phyloP scores from a whole-genome alignment of 2,329 filamentous ascomycete genomes.

The Botrytis deweyae region DNA sequence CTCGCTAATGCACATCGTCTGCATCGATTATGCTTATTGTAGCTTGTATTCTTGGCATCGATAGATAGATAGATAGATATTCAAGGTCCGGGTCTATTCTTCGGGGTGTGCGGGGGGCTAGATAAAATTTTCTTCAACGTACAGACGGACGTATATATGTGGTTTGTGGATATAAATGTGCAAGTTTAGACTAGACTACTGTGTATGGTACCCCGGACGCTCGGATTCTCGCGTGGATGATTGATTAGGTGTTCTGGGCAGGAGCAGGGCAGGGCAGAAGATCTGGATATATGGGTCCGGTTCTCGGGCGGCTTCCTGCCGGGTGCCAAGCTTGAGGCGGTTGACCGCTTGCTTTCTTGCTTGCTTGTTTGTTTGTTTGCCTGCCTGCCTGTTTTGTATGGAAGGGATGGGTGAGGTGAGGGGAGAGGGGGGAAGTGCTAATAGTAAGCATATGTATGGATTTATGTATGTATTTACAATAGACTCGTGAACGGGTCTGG shows the following conservation, averaged over 20 bases:
- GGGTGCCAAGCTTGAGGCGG: background rate
- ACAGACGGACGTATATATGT: too few species aligned
- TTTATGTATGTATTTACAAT: background rate
- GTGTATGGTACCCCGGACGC: background rate
- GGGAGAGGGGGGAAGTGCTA: too few species aligned
- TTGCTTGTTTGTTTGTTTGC: background rate
- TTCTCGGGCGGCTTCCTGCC: background rate
- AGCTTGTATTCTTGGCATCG: conserved; percentile 9
- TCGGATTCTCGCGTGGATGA: background rate
- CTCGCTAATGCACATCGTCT: conserved; percentile 13
- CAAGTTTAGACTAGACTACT: background rate
- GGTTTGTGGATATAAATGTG: background rate
- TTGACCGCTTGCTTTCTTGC: background rate
- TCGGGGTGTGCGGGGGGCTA: background rate
- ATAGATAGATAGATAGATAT: background rate
- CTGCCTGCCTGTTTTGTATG: background rate
- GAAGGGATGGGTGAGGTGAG: background rate
- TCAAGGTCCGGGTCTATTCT: background rate
- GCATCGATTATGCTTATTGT: background rate
- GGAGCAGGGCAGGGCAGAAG: background rate
- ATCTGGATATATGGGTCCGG: background rate
- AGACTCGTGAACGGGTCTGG: background rate
- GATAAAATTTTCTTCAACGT: background rate
- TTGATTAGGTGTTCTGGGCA: background rate
- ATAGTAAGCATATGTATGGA: background rate